Evolutionary conservation across 1,284 basidiomycete genomes (phyloP), one percentile per base, ranked within the genome.

Genomic region (Bondarzewia mesenterica): DNA sequence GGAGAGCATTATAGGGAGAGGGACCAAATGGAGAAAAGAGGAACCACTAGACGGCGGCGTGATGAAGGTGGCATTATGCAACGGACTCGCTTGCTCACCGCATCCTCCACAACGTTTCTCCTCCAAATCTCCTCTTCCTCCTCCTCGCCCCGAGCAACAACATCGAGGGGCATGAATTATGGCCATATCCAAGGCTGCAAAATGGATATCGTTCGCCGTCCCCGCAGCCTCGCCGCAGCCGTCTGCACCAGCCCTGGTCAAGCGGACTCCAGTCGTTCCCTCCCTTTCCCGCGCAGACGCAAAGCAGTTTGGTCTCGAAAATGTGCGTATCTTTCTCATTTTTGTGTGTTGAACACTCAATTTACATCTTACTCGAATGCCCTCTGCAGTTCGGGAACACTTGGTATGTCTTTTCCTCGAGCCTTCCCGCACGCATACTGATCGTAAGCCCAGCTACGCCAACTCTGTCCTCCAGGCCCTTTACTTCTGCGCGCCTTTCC

Each of bases 391-490:
- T 89, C 67, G 87, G 86, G 40, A 90, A 90, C 64, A 90, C 86
- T 26, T 90, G 88, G 85, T 85, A 56, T 60, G 79, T 51, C 45
- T 21, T 21, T 8, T 27, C 39, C 16, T 41, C 46, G 22, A 21
- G 15, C 42, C 32, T 25, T 39, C 14, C 20, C 10, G 43, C 5
- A 12, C 10, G 38, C 38, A 10, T 22, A 18, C 38, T 39, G 21
- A 39, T 18, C 16, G 21, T 39, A 18, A 8, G 10, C 21, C 4
- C 38, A 93, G 91, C 70, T 99, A 99, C 67, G 93, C 89, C 71
- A 99, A 98, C 69, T 98, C 95, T 15, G 91, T 99, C 23, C 77
- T 99, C 8, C 95, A 99, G 66, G 87, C 95, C 0, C 80, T 99
- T 48, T 99, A 97, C 68, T 88, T 86, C 56, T 90, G 88, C 56